Evolutionary conservation across 768 basidiomycete species (phyloP).

Genomic region (Tricholoma sp.): DNA sequence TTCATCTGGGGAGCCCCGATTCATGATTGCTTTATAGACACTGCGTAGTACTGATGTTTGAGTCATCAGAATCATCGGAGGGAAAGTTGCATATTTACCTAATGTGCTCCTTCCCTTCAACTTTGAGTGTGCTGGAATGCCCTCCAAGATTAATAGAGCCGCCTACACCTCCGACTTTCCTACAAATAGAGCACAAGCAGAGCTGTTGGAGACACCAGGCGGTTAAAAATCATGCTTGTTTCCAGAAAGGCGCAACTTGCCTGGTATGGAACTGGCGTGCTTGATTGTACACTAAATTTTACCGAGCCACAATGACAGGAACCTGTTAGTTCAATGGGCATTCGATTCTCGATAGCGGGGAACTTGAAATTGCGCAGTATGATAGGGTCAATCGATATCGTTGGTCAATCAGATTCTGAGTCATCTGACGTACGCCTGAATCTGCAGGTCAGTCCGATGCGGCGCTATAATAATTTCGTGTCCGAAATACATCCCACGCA

Average conservation of each 20-base stretch:
- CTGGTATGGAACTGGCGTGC: conserved; percentile 62
- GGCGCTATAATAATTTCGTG: neutral
- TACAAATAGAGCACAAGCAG: conserved; percentile 66
- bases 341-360: neutral
- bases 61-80: no score
- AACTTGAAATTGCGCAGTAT: no score
- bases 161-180: conserved; percentile 62
- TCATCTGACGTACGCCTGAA: no score
- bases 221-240: neutral
- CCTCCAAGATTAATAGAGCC: conserved; percentile 67
- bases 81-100: conserved; percentile 29
- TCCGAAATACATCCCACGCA: neutral
- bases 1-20: conserved; percentile 49
- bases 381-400: no score
- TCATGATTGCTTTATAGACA: conserved; percentile 57
- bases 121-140: conserved; percentile 41
- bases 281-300: conserved; percentile 41
- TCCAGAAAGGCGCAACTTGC: conserved; percentile 22
- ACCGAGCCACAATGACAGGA: conserved; percentile 53
- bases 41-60: conserved; percentile 21
- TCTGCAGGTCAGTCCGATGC: neutral
- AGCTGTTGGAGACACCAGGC: conserved; percentile 27
- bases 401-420: no score
- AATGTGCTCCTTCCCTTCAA: conserved; percentile 51
- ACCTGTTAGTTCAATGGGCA: conserved; percentile 56